Percentiles rank a stretch among this genome's conserved stretches.
phyloP scores from a whole-genome alignment of 352 stramenopile species.

The Pythium folliculosum region DNA sequence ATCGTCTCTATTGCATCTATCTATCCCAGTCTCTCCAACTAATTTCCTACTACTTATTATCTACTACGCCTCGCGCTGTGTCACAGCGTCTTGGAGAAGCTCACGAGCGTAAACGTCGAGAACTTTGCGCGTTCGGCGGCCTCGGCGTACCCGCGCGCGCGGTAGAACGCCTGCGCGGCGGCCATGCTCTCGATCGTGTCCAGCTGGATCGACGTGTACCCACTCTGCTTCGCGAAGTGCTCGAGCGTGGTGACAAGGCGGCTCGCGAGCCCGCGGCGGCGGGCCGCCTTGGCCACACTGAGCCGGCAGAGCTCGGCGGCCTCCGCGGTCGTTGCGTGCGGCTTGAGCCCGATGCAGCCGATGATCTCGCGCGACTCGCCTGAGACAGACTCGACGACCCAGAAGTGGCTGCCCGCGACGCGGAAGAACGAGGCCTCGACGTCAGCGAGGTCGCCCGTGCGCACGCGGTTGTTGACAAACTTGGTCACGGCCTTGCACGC shows the following conservation, averaged over 20 bases:
- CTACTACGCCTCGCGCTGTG: not conserved
- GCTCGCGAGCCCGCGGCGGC: constrained; percentile 51
- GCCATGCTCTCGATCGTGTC: constrained; percentile 72
- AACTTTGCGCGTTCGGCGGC: constrained; percentile 26
- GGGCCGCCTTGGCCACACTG: constrained; percentile 42
- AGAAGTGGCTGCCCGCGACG: constrained; percentile 45
- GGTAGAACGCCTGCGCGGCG: constrained; percentile 57
- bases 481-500: constrained; percentile 63
- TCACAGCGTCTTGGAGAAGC: constrained; percentile 36
- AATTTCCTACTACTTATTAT: no score
- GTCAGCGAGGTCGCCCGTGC: constrained; percentile 57
- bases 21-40: no score
- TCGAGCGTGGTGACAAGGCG: constrained; percentile 49
- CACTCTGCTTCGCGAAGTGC: constrained; percentile 31
- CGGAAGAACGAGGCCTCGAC: constrained; percentile 44
- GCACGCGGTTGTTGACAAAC: constrained; percentile 63
- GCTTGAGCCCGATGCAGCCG: constrained; percentile 63
- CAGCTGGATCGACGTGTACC: constrained; percentile 42
- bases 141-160: constrained; percentile 41
- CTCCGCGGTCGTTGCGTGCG: not conserved
- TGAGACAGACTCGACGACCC: constrained; percentile 43
- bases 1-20: no score
- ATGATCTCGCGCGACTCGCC: constrained; percentile 30
- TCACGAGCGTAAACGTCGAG: constrained; percentile 55
- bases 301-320: constrained; percentile 63